Base-by-base conservation (phyloP, 345 rosid genomes). In the Anacardium occidentale region DNA sequence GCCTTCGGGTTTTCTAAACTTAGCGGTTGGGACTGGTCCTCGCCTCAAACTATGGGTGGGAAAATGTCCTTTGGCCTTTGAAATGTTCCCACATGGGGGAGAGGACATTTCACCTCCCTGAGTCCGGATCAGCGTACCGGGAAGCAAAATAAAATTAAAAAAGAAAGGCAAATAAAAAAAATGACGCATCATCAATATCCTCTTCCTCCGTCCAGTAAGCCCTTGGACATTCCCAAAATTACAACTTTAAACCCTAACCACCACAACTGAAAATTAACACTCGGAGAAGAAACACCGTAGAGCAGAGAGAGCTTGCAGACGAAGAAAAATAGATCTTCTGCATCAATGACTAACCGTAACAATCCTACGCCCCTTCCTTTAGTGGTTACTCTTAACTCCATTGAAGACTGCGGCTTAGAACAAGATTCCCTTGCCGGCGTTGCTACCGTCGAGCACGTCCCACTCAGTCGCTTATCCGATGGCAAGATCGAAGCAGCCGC, bases 401-500 rank as follows among this genome's bases (percentile, higher is more conserved):
- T 96, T 74, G 97, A 93, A 37, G 98, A 91, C 75, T 91, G 91
- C 80, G 74, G 79, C 66, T 78, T 86, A 69, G 99, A 96, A 83
- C 93, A 91, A 68, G 90, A 85, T 55, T 90, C 90, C 32, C 88
- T 96, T 54, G 68, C 89, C 80, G 97, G 93, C 77, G 85, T 93
- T 72, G 97, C 99, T 26, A 21, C 78, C 65, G 83, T 96, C 62
- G 95, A 91, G 72, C 97, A 96, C 87, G 95, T 93, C 24, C 97
- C 99, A 9, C 97, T 96, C 80, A 84, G 97, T 77, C 88, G 93
- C 81, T 76, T 96, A 74, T 84, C 95, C 74, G 98, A 90, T 52
- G 92, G 96, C 12, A 87, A 85, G 84, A 93, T 91, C 87, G 97
- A 93, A 78, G 79, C 94, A 29, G 97, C 99, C 54, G 81, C 96